These are phyloP conservation scores for Podospora pseudocomata DNA, from an alignment of 495 filamentous ascomycete species.

Conservation along the genomic window DNA sequence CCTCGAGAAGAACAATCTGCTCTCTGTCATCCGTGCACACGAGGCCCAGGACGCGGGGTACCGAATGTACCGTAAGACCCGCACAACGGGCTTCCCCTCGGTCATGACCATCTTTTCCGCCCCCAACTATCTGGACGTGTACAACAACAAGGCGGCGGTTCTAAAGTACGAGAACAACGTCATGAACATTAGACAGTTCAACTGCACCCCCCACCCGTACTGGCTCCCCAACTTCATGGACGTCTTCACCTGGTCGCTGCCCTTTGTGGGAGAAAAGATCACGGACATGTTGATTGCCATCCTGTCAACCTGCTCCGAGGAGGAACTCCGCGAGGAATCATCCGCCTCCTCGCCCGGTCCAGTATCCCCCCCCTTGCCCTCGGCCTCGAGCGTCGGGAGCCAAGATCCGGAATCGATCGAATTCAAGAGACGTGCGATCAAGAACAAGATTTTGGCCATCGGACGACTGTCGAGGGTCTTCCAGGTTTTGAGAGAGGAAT, in stretches of 20 bases:
- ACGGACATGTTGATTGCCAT: slow-evolving; percentile 99
- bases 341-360: slow-evolving; percentile 57
- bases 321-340: slow-evolving; percentile 81
- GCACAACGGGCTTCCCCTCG: slow-evolving; percentile 95
- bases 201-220: slow-evolving; percentile 98
- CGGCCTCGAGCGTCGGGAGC: slow-evolving; percentile 32
- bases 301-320: slow-evolving; percentile 94
- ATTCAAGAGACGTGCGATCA: slow-evolving; percentile 91
- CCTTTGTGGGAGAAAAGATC: slow-evolving; percentile 98
- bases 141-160: slow-evolving; percentile 99
- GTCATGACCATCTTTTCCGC: slow-evolving; percentile 99
- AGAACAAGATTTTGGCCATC: slow-evolving; percentile 99
- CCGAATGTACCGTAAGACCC: slow-evolving; percentile 97
- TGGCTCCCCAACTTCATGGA: slow-evolving; percentile 99
- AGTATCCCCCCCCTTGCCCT: slow-evolving; percentile 61
- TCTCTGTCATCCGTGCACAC: slow-evolving; percentile 97
- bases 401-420: slow-evolving; percentile 79
- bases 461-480: slow-evolving; percentile 95
- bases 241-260: slow-evolving; percentile 98
- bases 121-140: slow-evolving; percentile 98
- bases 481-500: slow-evolving; percentile 96
- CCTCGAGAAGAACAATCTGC: slow-evolving; percentile 96
- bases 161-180: slow-evolving; percentile 99
- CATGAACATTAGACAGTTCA: slow-evolving; percentile 99
- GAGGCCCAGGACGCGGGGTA: slow-evolving; percentile 98